A percentile compares a stretch with the other conserved stretches of the same genome.
phyloP scores from a whole-genome alignment of 106 monocot genomes.

The Triglochin maritima region DNA sequence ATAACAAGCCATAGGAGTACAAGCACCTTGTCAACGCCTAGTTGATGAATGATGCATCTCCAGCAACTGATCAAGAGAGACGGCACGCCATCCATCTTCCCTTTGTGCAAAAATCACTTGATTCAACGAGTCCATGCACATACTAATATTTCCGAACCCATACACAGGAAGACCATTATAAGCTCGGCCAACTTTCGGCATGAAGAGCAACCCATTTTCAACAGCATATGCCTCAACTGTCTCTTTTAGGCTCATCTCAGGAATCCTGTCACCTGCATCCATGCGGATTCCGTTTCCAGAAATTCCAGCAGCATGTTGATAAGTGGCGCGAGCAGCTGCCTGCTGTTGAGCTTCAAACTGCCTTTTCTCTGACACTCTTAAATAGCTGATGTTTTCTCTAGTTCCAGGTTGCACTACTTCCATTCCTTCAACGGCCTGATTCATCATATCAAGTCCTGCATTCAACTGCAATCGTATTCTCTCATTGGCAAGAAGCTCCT shows the following conservation, averaged over 20 bases:
- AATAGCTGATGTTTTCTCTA: conserved; percentile 65
- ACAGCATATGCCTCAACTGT: conserved; percentile 64
- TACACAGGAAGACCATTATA: conserved; percentile 78
- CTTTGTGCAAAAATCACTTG: conserved; percentile 66
- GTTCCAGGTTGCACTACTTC: conserved; percentile 62
- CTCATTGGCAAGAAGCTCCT: conserved; percentile 73
- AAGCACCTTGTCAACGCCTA: conserved; percentile 1
- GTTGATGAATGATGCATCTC: conserved; percentile 51
- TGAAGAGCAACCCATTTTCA: conserved; percentile 58
- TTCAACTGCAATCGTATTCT: conserved; percentile 27
- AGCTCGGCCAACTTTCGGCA: conserved; percentile 72
- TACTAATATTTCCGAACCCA: conserved; percentile 72
- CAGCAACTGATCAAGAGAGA: conserved; percentile 55
- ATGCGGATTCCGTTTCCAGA: conserved; percentile 21
- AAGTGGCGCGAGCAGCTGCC: conserved; percentile 28
- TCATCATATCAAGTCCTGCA: conserved; percentile 84
- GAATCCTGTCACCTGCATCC: conserved; percentile 17
- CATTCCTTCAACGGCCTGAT: conserved; percentile 73
- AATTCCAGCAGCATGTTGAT: conserved; percentile 18
- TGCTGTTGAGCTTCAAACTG: conserved; percentile 70
- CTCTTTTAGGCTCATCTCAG: conserved; percentile 70
- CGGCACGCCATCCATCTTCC: conserved; percentile 56
- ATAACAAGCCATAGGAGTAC: too few relatives aligned
- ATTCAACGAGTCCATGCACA: conserved; percentile 76
- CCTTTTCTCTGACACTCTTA: conserved; percentile 58